Evolutionary conservation across 306 rosid species (phyloP).

Genomic region (Gastrolobium bilobum): DNA sequence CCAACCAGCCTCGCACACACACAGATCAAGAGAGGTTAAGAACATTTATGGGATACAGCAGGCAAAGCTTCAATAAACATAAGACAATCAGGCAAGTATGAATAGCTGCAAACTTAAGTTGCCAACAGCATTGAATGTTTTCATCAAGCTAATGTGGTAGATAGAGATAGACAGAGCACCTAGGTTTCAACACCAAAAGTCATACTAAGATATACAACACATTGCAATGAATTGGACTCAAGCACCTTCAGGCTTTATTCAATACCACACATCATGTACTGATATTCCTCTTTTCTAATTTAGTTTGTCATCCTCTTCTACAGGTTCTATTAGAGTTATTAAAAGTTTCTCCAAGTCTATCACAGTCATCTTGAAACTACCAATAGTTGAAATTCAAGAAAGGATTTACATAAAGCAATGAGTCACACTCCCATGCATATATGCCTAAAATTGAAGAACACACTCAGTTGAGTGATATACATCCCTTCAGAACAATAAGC

Average conservation of each 20-base stretch:
- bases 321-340: constrained; percentile 13
- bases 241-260: constrained; percentile 9
- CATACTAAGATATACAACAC: constrained; percentile 10
- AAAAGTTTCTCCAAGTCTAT: constrained; percentile 36
- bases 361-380: constrained; percentile 40
- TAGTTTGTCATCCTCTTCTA: background rate
- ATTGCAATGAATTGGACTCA: constrained; percentile 6
- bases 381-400: constrained; percentile 37
- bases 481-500: constrained; percentile 26
- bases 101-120: constrained; percentile 19
- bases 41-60: background rate
- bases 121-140: background rate
- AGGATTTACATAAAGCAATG: constrained; percentile 10
- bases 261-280: background rate
- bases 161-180: background rate
- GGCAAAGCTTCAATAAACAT: background rate
- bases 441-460: constrained; percentile 23
- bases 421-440: constrained; percentile 32
- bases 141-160: constrained; percentile 22
- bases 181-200: background rate
- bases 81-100: constrained; percentile 5
- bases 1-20: background rate
- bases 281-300: constrained; percentile 1
- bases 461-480: constrained; percentile 31
- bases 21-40: background rate